These are phyloP conservation scores for Mortierella hygrophila DNA, from an alignment of 192 early-diverging fungal species.

Conservation along the genomic window DNA sequence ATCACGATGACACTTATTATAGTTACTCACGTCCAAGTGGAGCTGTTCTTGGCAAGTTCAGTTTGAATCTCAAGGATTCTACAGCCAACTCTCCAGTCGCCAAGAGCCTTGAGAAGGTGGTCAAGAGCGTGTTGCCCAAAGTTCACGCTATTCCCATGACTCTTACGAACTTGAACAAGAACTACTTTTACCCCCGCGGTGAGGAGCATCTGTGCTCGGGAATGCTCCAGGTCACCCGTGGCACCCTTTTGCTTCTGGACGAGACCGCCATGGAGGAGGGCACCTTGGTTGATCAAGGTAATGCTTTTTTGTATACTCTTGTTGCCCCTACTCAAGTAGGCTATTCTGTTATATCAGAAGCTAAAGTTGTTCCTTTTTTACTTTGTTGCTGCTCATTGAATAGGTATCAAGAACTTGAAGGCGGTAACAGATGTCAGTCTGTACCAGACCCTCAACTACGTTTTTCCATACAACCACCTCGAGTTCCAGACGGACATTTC, in stretches of 20 bases:
- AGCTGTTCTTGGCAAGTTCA: constrained; percentile 76
- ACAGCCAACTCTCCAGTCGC: constrained; percentile 1
- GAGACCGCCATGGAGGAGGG: constrained; percentile 81
- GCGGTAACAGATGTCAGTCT: constrained; percentile 70
- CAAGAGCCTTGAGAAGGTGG: constrained; percentile 9
- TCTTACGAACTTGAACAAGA: constrained; percentile 69
- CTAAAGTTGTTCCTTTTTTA: neutral
- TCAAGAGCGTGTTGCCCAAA: constrained; percentile 61
- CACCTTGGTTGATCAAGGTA: constrained; percentile 72
- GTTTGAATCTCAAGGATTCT: constrained; percentile 73
- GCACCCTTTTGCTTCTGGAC: constrained; percentile 74
- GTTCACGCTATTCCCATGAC: constrained; percentile 74
- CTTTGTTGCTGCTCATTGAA: neutral
- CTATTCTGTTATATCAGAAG: neutral
- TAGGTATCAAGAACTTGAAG: constrained; percentile 78
- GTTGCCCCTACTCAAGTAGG: neutral
- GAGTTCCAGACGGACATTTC: constrained; percentile 78
- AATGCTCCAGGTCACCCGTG: constrained; percentile 71
- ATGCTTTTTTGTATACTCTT: neutral
- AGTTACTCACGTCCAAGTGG: constrained; percentile 60
- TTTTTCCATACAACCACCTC: constrained; percentile 78
- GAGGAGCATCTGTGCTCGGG: constrained; percentile 73
- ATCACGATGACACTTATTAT: neutral
- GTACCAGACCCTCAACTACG: constrained; percentile 73
- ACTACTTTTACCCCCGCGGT: constrained; percentile 68